Conservation (phyloP, 257 asterid species). For the Primulina eburnea region DNA sequence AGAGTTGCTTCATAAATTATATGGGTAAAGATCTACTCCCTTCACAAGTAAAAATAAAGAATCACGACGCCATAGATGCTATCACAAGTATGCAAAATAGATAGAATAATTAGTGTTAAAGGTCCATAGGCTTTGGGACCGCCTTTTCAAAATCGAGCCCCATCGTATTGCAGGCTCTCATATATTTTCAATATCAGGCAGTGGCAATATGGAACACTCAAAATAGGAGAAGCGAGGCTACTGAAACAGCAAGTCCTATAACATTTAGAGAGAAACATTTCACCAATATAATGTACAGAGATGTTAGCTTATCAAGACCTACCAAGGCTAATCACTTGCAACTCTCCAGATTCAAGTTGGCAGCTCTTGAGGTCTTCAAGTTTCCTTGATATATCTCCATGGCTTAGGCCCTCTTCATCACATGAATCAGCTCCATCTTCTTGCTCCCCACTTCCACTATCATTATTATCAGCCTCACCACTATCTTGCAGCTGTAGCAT, state of each 20-base stretch:
- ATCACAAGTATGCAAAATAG: constrained; percentile 9
- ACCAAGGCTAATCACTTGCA: constrained; percentile 76
- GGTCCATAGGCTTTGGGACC: constrained; percentile 21
- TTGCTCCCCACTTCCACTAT: constrained; percentile 44
- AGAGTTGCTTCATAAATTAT: constrained; percentile 26
- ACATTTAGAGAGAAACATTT: constrained; percentile 11
- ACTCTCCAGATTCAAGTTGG: constrained; percentile 61
- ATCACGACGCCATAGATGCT: constrained; percentile 18
- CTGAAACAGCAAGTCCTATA: constrained; percentile 11
- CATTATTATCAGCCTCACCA: constrained; percentile 37
- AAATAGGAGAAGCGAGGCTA: constrained; percentile 16
- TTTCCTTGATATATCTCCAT: constrained; percentile 52
- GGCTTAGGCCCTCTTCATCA: constrained; percentile 47
- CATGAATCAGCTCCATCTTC: constrained; percentile 51
- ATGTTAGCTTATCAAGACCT: constrained; percentile 27
- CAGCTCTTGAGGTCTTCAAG: constrained; percentile 53
- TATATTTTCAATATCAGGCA: constrained; percentile 5
- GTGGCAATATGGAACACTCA: constrained; percentile 11
- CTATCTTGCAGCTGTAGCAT: constrained; percentile 69
- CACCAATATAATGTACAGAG: neutral
- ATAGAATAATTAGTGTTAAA: constrained; percentile 11
- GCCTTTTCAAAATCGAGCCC: constrained; percentile 9
- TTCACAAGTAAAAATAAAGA: constrained; percentile 15
- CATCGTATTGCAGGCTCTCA: constrained; percentile 2
- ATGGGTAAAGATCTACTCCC: constrained; percentile 7